Evolutionary conservation across 495 filamentous ascomycete species (phyloP).

Genomic region (Platismatia glauca): DNA sequence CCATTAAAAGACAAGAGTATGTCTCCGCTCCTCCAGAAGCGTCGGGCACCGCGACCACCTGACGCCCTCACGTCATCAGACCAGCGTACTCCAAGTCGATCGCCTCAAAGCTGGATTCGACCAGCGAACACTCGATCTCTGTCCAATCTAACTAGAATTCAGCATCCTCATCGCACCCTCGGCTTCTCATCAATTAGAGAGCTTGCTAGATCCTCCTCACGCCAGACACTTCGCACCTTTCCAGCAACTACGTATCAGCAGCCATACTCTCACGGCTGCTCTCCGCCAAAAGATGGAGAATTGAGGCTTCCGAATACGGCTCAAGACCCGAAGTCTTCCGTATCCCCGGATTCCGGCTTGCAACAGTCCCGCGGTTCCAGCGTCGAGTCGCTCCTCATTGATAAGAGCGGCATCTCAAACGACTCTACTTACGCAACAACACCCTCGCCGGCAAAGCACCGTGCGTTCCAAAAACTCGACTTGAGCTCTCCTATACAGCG

Average conservation of each 20-base stretch:
- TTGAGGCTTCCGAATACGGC: neutral
- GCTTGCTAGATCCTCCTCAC: constrained; percentile 12
- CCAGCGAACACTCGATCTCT: constrained; percentile 13
- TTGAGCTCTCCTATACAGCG: neutral
- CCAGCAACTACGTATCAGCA: neutral
- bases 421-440: constrained; percentile 16
- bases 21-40: constrained; percentile 10
- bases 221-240: neutral
- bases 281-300: neutral
- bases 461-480: neutral
- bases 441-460: constrained; percentile 8
- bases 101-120: constrained; percentile 11
- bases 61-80: neutral
- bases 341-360: neutral
- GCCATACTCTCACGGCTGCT: constrained; percentile 4
- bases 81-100: neutral
- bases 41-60: neutral
- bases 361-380: constrained; percentile 16
- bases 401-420: constrained; percentile 14
- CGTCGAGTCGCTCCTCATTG: constrained; percentile 10
- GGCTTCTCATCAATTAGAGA: constrained; percentile 15
- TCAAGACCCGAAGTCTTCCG: neutral
- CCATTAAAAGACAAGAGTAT: constrained; percentile 7
- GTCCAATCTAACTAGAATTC: constrained; percentile 4
- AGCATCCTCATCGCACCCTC: constrained; percentile 10